These are phyloP conservation scores for Viola odorata DNA, from an alignment of 345 rosid species.

Conservation along the genomic window DNA sequence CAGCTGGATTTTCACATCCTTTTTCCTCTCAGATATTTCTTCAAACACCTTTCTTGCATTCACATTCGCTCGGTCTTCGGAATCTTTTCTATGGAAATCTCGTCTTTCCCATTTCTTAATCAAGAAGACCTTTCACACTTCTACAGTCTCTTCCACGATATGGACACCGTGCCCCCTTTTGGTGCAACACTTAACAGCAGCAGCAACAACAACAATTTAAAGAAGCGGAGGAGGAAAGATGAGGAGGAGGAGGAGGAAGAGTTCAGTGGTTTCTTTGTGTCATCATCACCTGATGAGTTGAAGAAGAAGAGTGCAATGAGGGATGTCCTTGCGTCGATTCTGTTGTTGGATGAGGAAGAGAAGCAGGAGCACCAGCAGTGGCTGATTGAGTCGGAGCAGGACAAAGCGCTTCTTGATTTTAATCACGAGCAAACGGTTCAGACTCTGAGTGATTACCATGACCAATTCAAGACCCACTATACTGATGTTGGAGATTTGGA, in stretches of 20 bases:
- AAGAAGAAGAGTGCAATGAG: conserved; percentile 11
- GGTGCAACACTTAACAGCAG: neutral
- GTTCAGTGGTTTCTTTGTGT: neutral
- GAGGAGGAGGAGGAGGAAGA: neutral
- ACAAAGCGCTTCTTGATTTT: conserved; percentile 36
- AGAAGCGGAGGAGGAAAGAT: conserved; percentile 20
- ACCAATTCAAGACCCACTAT: conserved; percentile 35
- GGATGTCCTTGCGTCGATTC: conserved; percentile 43
- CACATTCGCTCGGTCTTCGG: conserved; percentile 3
- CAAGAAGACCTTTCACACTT: conserved; percentile 33
- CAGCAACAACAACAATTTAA: neutral
- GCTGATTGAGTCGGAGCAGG: conserved; percentile 34
- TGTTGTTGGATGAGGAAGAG: conserved; percentile 59
- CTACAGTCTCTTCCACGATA: conserved; percentile 22
- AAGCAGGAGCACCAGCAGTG: conserved; percentile 38
- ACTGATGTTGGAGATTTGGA: conserved; percentile 27
- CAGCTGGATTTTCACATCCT: neutral
- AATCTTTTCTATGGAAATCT: conserved; percentile 21
- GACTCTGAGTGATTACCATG: conserved; percentile 34
- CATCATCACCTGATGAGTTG: neutral
- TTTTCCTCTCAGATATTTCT: neutral
- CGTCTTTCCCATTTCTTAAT: conserved; percentile 22
- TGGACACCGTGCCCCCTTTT: conserved; percentile 4
- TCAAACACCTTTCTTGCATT: neutral
- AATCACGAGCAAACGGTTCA: conserved; percentile 33